Evolutionary conservation across 306 rosid genomes (phyloP).

Genomic region (Dryas drummondii): DNA sequence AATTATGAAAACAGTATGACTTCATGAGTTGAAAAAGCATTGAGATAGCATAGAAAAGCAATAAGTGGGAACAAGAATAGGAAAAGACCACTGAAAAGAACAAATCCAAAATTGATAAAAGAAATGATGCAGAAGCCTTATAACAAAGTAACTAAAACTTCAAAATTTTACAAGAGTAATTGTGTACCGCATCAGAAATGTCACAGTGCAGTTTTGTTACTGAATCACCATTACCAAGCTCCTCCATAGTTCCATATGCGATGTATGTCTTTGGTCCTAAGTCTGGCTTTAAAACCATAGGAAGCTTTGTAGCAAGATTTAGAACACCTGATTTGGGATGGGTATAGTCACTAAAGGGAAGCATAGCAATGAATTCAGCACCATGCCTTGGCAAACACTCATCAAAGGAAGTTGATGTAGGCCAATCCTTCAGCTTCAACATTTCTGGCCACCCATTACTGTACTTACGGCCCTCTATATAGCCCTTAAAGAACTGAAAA

Average conservation of each 20-base stretch:
- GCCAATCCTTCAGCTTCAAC: constrained; percentile 75
- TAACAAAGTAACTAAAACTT: not conserved
- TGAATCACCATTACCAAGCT: constrained; percentile 66
- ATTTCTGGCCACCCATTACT: constrained; percentile 63
- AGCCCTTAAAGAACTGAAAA: constrained; percentile 59
- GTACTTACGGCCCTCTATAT: constrained; percentile 55
- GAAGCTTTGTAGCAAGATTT: constrained; percentile 67
- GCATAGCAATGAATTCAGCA: constrained; percentile 58
- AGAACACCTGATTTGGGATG: constrained; percentile 61
- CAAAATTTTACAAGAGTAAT: constrained; percentile 7
- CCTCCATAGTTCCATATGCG: constrained; percentile 58
- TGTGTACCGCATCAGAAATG: constrained; percentile 65
- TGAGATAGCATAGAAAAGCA: not conserved
- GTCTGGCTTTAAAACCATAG: constrained; percentile 57
- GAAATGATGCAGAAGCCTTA: not conserved
- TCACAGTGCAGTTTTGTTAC: constrained; percentile 68
- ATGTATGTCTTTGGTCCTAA: constrained; percentile 68
- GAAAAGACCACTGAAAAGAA: not conserved
- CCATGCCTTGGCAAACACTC: constrained; percentile 68
- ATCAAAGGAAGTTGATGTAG: constrained; percentile 61
- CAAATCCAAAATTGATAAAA: not conserved
- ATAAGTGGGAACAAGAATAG: not conserved
- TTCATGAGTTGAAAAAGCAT: constrained; percentile 24
- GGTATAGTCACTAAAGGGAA: constrained; percentile 60
- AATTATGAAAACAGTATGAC: constrained; percentile 14